A percentile compares a stretch with the other conserved stretches of the same genome.
Conservation (phyloP, 495 filamentous ascomycete species). For the Pseudevernia furfuracea region DNA sequence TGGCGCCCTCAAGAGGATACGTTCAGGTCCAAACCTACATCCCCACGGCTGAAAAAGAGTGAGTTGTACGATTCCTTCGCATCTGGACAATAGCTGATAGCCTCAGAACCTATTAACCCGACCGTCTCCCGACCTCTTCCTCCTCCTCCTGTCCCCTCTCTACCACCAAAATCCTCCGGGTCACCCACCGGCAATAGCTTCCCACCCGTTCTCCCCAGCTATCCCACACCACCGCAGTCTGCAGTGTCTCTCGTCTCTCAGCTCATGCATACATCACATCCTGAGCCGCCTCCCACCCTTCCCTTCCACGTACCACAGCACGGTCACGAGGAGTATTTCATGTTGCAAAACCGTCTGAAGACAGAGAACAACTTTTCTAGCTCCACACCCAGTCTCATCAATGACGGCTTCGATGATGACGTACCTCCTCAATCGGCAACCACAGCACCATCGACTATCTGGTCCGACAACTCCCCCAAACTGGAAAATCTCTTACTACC, state of each 20-base stretch:
- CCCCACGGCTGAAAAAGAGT: conserved; percentile 45
- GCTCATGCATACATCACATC: background rate
- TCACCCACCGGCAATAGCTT: conserved; percentile 4
- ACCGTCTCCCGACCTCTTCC: conserved; percentile 9
- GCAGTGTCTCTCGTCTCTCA: conserved; percentile 8
- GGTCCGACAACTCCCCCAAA: conserved; percentile 37
- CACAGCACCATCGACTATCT: conserved; percentile 30
- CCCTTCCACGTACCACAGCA: background rate
- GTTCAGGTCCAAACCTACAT: conserved; percentile 42
- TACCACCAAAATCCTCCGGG: background rate
- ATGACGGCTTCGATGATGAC: conserved; percentile 32
- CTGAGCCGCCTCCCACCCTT: background rate
- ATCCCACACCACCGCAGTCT: conserved; percentile 15
- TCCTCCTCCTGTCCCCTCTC: conserved; percentile 20
- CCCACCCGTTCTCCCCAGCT: background rate
- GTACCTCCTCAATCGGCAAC: conserved; percentile 25
- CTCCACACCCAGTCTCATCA: conserved; percentile 25
- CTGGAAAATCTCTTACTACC: conserved; percentile 39
- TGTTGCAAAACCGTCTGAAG: background rate
- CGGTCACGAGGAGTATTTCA: background rate
- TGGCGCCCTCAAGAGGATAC: conserved; percentile 72
- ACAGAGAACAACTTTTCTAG: conserved; percentile 15
- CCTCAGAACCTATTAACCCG: conserved; percentile 7
- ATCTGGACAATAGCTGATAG: background rate
- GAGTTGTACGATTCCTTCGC: conserved; percentile 10